A percentile compares a stretch with the other conserved stretches of the same genome.
phyloP scores from a whole-genome alignment of 2,329 filamentous ascomycete species.

The Berkeleyomyces basicola region DNA sequence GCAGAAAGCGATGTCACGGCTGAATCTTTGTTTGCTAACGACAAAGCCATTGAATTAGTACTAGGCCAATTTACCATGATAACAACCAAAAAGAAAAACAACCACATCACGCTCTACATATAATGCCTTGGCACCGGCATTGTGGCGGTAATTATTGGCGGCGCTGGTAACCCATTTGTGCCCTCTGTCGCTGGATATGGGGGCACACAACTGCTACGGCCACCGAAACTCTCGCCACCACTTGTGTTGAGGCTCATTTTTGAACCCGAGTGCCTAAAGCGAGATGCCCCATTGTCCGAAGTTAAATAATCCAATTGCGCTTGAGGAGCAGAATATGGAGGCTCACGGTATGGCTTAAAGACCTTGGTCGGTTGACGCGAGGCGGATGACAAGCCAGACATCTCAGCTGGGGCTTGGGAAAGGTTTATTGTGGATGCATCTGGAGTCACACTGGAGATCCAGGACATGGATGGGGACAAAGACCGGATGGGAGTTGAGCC shows the following conservation, averaged over 20 bases:
- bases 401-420: background rate
- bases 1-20: background rate
- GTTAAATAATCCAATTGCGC: constrained; percentile 12
- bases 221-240: background rate
- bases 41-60: background rate
- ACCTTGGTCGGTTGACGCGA: constrained; percentile 7
- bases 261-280: background rate
- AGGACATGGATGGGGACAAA: background rate
- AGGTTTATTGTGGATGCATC: background rate
- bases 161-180: constrained; percentile 10
- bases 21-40: constrained; percentile 2
- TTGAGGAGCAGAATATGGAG: background rate
- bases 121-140: constrained; percentile 4
- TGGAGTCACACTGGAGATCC: background rate
- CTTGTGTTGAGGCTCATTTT: background rate
- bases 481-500: background rate
- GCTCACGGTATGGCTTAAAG: constrained; percentile 12
- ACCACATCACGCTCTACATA: background rate
- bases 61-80: background rate
- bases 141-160: constrained; percentile 9
- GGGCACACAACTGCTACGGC: background rate
- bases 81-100: background rate
- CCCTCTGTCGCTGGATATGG: constrained; percentile 13
- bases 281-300: background rate
- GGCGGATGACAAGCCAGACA: background rate